phyloP scores from a whole-genome alignment of 176 grass and related monocot genomes.

The Juncus inflexus region DNA sequence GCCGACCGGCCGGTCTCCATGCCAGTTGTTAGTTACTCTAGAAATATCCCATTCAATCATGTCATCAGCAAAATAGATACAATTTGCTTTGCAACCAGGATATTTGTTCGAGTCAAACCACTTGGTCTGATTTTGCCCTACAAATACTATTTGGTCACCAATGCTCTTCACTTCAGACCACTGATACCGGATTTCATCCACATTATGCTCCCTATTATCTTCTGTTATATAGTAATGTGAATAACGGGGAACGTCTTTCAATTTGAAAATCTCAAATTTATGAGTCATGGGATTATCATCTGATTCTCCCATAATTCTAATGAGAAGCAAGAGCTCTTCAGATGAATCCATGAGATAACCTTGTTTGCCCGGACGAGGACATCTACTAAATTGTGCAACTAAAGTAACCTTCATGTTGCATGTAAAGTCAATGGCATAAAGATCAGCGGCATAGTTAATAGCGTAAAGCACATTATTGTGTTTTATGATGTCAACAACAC shows the following conservation, averaged over 20 bases:
- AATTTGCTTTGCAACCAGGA: background rate
- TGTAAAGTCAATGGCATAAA: background rate
- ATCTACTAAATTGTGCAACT: background rate
- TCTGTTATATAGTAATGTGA: too few species aligned
- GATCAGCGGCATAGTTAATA: background rate
- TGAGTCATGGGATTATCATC: background rate
- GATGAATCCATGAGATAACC: constrained; percentile 4
- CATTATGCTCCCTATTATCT: too few species aligned
- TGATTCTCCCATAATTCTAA: background rate
- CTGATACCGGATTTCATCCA: too few species aligned
- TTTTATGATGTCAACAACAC: constrained; percentile 1
- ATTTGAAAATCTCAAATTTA: constrained; percentile 1
- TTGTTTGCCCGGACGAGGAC: background rate
- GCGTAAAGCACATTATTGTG: constrained; percentile 10
- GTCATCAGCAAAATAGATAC: constrained; percentile 20
- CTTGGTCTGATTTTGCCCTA: background rate
- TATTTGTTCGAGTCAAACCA: background rate
- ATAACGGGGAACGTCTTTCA: background rate
- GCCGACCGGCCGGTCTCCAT: background rate
- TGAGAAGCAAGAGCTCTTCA: background rate
- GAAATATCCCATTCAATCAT: background rate
- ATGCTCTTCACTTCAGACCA: background rate
- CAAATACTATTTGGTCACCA: constrained; percentile 8
- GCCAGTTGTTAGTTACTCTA: background rate
- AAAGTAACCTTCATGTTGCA: background rate